A percentile compares a stretch with the other conserved stretches of the same genome.
phyloP scores from a whole-genome alignment of 139 green algal genomes.

The Chlorella sp. region DNA sequence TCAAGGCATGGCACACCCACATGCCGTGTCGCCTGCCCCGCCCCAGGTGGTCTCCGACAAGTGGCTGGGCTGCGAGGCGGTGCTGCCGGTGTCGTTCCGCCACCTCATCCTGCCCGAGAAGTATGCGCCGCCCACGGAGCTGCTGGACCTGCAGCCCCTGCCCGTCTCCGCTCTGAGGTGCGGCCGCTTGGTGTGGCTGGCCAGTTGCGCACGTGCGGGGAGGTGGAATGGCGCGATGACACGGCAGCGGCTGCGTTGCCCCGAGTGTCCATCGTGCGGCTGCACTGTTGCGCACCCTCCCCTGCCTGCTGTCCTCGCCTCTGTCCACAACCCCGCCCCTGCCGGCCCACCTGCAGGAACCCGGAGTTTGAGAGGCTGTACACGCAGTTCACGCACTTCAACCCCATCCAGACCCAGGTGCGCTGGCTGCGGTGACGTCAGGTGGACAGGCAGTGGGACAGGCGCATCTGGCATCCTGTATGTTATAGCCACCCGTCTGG shows the following conservation, averaged over 20 bases:
- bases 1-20: background rate
- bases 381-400: slow-evolving; percentile 85
- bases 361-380: slow-evolving; percentile 89
- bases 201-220: too few relatives aligned
- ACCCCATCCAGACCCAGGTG: slow-evolving; percentile 97
- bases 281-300: background rate
- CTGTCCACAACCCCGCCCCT: background rate
- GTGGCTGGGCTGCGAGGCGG: slow-evolving; percentile 90
- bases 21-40: background rate
- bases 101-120: slow-evolving; percentile 97
- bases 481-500: too few relatives aligned
- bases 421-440: background rate
- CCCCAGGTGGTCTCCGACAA: slow-evolving; percentile 67
- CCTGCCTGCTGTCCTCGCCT: background rate
- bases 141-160: slow-evolving; percentile 98
- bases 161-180: slow-evolving; percentile 83
- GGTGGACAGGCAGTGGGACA: background rate
- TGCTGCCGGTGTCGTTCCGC: slow-evolving; percentile 87
- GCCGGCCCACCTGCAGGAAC: slow-evolving; percentile 47
- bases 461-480: background rate
- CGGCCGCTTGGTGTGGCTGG: background rate
- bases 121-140: slow-evolving; percentile 94
- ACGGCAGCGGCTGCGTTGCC: background rate
- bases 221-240: background rate
- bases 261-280: background rate